Percentiles rank a stretch among this genome's conserved stretches.
Evolutionary conservation across 2,329 filamentous ascomycete genomes (phyloP).

Genomic region (Eutypa lata): DNA sequence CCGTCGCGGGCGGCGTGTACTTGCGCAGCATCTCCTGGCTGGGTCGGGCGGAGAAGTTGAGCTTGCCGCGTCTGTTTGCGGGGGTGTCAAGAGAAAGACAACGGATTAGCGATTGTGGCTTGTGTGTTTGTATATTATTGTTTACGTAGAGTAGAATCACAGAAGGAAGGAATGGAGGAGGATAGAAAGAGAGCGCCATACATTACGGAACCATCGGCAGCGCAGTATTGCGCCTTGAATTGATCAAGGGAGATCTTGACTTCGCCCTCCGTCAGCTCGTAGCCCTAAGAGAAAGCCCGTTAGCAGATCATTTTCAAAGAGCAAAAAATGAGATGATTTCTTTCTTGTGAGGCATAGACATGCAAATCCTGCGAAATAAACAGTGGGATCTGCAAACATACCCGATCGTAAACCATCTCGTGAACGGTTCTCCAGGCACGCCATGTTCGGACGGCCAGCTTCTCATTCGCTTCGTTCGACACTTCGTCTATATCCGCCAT

Average conservation of each 20-base stretch:
- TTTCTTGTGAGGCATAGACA: no score
- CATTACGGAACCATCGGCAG: conserved; percentile 72
- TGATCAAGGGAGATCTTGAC: conserved; percentile 80
- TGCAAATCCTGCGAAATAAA: no score
- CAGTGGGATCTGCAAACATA: conserved; percentile 52
- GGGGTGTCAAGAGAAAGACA: background rate
- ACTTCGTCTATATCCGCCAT: conserved; percentile 41
- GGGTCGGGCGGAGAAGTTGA: conserved; percentile 86
- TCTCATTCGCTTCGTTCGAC: conserved; percentile 41
- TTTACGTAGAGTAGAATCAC: no score
- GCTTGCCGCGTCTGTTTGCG: conserved; percentile 72
- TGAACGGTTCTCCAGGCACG: conserved; percentile 89
- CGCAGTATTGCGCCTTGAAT: conserved; percentile 71
- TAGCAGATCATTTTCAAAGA: conserved; percentile 14
- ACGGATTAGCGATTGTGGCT: no score
- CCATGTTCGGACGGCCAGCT: conserved; percentile 72
- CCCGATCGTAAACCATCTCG: conserved; percentile 90
- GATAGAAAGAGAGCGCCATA: conserved; percentile 42
- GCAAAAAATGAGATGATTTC: no score
- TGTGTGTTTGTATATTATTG: background rate
- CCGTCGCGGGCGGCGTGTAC: conserved; percentile 70
- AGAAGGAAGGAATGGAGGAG: background rate
- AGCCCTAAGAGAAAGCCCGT: conserved; percentile 61
- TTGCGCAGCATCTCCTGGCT: conserved; percentile 80
- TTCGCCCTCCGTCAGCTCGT: conserved; percentile 87